These are phyloP conservation scores for Colletotrichum theobromicola DNA, from an alignment of 2,329 filamentous ascomycete genomes.

Conservation along the genomic window DNA sequence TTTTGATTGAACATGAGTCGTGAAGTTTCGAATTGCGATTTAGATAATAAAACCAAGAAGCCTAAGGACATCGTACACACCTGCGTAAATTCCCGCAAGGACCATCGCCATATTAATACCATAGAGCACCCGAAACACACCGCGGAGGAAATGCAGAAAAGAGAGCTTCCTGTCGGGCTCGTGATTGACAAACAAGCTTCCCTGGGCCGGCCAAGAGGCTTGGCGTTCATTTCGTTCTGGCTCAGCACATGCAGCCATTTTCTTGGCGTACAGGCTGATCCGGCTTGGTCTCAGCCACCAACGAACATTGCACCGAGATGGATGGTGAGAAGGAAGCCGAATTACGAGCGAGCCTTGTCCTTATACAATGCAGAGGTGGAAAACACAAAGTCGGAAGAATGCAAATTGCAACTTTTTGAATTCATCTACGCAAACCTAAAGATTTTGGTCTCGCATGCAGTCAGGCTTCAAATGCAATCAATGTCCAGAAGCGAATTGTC, in stretches of 20 bases:
- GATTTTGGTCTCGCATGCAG: neutral
- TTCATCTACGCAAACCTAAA: neutral
- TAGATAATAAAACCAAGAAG: neutral
- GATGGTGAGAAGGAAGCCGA: neutral
- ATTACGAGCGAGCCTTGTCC: neutral
- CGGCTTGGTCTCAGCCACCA: constrained; percentile 17
- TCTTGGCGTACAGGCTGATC: neutral
- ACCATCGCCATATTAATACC: neutral
- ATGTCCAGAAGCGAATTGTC: neutral
- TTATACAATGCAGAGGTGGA: neutral
- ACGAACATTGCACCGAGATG: neutral
- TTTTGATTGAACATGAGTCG: neutral
- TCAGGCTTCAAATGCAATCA: neutral
- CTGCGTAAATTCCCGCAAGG: fast-evolving
- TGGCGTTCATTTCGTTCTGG: neutral
- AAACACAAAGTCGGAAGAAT: fast-evolving
- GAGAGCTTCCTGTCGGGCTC: neutral
- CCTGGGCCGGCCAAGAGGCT: neutral
- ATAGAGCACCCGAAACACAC: fast-evolving
- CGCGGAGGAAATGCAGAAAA: neutral
- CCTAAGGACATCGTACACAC: fast-evolving
- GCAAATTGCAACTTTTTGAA: neutral
- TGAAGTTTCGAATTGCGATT: neutral
- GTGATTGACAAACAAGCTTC: neutral
- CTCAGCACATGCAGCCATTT: neutral